Percentiles rank a stretch among this genome's conserved stretches.
Conservation (phyloP, 257 asterid species). For the Solanum sitiens region DNA sequence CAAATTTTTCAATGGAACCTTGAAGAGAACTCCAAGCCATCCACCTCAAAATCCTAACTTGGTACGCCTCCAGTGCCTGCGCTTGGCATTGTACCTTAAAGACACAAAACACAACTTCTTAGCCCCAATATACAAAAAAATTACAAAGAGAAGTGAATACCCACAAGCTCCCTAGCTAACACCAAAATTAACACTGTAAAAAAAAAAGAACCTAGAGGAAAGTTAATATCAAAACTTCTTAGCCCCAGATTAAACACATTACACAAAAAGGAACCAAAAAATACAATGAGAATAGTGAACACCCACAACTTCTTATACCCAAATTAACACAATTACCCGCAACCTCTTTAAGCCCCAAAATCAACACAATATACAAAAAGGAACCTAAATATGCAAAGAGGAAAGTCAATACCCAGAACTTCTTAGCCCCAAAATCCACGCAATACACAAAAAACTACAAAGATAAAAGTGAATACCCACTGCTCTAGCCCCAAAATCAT, state of each 20-base stretch:
- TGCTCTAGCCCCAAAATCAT: background rate
- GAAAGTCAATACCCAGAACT: background rate
- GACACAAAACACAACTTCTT: background rate
- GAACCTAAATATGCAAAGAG: background rate
- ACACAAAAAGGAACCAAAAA: background rate
- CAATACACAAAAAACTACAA: background rate
- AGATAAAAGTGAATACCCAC: background rate
- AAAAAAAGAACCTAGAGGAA: background rate
- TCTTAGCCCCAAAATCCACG: background rate
- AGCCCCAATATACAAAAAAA: background rate
- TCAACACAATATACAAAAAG: background rate
- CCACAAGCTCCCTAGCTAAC: background rate
- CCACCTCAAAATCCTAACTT: conserved; percentile 20
- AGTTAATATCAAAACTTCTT: background rate
- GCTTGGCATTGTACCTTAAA: conserved; percentile 24
- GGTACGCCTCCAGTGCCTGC: conserved; percentile 32
- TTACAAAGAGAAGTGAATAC: background rate
- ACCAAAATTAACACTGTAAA: background rate
- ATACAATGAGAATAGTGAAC: background rate
- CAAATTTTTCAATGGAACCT: background rate
- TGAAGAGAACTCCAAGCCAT: background rate
- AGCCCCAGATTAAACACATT: background rate
- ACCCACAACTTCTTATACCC: background rate
- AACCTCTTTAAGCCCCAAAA: background rate
- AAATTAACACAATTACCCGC: background rate